Percentiles rank a stretch among this genome's conserved stretches.
Conservation (phyloP, 2,329 filamentous ascomycete genomes). For the Fusarium mexicanum region DNA sequence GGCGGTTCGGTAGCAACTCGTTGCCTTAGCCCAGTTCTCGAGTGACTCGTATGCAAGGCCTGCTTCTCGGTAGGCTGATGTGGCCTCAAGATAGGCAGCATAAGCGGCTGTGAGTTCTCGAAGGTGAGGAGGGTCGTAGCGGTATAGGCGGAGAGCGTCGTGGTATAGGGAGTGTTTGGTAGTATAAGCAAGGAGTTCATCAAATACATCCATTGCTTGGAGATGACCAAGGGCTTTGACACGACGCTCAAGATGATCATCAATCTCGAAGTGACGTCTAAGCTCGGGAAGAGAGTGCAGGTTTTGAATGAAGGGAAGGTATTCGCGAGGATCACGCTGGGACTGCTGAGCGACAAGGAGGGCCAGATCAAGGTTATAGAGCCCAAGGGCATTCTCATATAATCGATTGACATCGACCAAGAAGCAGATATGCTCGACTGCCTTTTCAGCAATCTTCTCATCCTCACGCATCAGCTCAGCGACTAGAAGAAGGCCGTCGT, state of each 20-base stretch:
- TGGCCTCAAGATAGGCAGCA: constrained; percentile 77
- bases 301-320: constrained; percentile 91
- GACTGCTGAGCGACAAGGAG: constrained; percentile 94
- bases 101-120: constrained; percentile 79
- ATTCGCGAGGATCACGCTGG: constrained; percentile 94
- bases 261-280: constrained; percentile 83
- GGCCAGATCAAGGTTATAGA: constrained; percentile 91
- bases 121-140: constrained; percentile 77
- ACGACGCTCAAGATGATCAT: constrained; percentile 83
- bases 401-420: constrained; percentile 91
- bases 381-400: constrained; percentile 87
- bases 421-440: constrained; percentile 97
- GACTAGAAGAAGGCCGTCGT: constrained; percentile 83
- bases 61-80: constrained; percentile 84
- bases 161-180: constrained; percentile 83
- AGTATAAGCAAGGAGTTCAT: constrained; percentile 81
- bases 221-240: constrained; percentile 82
- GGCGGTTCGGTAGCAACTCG: constrained; percentile 83
- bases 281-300: constrained; percentile 78
- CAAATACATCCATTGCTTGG: constrained; percentile 76
- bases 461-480: constrained; percentile 76
- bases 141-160: constrained; percentile 80
- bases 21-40: constrained; percentile 76
- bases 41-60: constrained; percentile 93
- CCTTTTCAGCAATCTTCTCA: constrained; percentile 80